Evolutionary conservation across 352 stramenopile species (phyloP).

Genomic region (Phytophthora pistaciae): DNA sequence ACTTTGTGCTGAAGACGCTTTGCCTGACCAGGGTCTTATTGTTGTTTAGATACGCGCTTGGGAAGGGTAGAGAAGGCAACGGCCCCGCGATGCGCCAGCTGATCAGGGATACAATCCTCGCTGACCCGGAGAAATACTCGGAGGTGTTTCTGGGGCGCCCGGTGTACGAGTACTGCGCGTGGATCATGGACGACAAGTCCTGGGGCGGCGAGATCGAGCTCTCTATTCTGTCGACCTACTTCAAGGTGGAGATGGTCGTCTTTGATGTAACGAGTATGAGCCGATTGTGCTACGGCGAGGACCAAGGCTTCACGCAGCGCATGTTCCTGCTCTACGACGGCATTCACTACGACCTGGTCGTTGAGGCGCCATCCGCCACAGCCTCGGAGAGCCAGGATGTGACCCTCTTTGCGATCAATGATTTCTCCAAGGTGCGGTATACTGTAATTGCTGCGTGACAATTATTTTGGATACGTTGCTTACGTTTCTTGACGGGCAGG

Average conservation of each 20-base stretch:
- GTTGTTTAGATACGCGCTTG: slow-evolving; percentile 63
- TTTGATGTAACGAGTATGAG: slow-evolving; percentile 90
- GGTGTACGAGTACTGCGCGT: slow-evolving; percentile 85
- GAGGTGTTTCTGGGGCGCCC: slow-evolving; percentile 81
- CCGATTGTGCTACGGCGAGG: slow-evolving; percentile 83
- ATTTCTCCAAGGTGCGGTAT: slow-evolving; percentile 75
- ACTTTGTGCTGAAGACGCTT: not conserved
- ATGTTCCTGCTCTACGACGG: slow-evolving; percentile 90
- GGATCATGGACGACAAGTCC: slow-evolving; percentile 84
- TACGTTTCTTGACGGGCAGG: slow-evolving; percentile 26
- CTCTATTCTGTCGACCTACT: slow-evolving; percentile 83
- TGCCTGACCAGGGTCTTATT: slow-evolving; percentile 5
- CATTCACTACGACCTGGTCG: slow-evolving; percentile 87
- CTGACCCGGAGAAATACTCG: slow-evolving; percentile 68
- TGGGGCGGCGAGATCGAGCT: slow-evolving; percentile 91
- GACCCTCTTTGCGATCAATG: slow-evolving; percentile 83
- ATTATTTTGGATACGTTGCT: slow-evolving; percentile 1
- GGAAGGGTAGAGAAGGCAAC: slow-evolving; percentile 67
- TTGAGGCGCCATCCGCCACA: slow-evolving; percentile 60
- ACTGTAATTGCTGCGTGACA: not conserved
- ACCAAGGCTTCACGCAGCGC: slow-evolving; percentile 83
- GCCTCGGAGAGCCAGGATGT: slow-evolving; percentile 63
- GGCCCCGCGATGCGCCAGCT: slow-evolving; percentile 69
- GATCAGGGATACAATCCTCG: slow-evolving; percentile 81
- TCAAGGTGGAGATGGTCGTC: slow-evolving; percentile 85